These are phyloP conservation scores for Acer yangbiense DNA, from an alignment of 345 rosid genomes.

Conservation along the genomic window DNA sequence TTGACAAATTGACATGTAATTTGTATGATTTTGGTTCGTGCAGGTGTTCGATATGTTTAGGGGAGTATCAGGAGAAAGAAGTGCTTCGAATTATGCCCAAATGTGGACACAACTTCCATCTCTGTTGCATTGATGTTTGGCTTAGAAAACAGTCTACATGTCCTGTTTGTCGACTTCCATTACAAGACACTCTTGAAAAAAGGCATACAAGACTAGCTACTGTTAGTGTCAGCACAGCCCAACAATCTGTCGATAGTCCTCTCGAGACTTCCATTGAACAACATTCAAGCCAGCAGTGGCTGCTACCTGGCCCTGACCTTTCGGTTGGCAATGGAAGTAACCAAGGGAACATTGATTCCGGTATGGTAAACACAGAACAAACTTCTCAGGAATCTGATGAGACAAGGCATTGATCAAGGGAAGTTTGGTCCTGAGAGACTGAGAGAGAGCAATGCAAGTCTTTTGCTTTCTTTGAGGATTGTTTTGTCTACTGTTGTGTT, in stretches of 20 bases:
- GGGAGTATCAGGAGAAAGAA: constrained; percentile 71
- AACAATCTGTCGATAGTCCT: constrained; percentile 24
- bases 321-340: constrained; percentile 23
- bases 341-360: constrained; percentile 17
- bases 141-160: constrained; percentile 66
- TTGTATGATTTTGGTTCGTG: background rate
- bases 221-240: constrained; percentile 14
- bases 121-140: constrained; percentile 70
- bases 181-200: constrained; percentile 39
- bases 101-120: constrained; percentile 71
- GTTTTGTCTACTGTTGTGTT: background rate
- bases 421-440: background rate
- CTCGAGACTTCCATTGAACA: constrained; percentile 22
- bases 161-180: constrained; percentile 62
- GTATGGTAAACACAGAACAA: constrained; percentile 17
- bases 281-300: constrained; percentile 38
- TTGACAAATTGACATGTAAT: background rate
- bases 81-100: constrained; percentile 67
- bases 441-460: background rate
- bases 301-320: constrained; percentile 17
- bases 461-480: background rate
- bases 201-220: constrained; percentile 33
- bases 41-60: constrained; percentile 76
- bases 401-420: constrained; percentile 13
- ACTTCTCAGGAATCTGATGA: constrained; percentile 16